A percentile compares a stretch with the other conserved stretches of the same genome.
phyloP scores from a whole-genome alignment of 345 rosid species.

The Syzygium oleosum region DNA sequence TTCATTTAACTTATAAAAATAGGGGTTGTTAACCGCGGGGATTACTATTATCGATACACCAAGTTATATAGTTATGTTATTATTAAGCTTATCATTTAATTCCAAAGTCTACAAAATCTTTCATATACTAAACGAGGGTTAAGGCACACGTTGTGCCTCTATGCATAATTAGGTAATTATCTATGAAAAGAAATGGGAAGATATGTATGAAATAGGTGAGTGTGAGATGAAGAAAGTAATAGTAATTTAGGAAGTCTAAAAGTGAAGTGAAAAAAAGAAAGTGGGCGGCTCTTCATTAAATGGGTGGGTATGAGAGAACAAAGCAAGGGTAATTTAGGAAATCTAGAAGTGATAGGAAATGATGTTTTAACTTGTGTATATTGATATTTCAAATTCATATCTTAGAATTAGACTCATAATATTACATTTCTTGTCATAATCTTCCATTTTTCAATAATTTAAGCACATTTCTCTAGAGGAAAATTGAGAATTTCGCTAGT shows the following conservation, averaged over 20 bases:
- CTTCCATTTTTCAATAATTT: neutral
- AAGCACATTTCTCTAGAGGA: neutral
- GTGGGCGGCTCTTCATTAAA: neutral
- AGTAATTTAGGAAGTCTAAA: neutral
- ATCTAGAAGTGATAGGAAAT: neutral
- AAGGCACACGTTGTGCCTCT: neutral
- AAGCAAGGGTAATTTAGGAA: neutral
- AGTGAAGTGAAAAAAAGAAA: neutral
- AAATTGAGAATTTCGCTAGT: neutral
- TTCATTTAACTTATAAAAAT: too few species aligned
- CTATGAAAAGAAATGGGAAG: neutral
- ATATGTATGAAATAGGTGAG: neutral
- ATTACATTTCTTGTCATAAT: neutral
- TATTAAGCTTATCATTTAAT: neutral
- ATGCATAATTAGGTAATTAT: neutral
- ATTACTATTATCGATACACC: too few species aligned
- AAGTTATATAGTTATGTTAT: too few species aligned
- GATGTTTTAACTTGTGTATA: neutral
- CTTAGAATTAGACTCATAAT: neutral
- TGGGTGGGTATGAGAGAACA: neutral
- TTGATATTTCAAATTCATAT: neutral
- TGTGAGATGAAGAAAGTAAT: neutral
- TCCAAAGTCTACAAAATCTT: neutral
- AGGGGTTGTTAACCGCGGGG: too few species aligned
- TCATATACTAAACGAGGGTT: neutral